phyloP scores from a whole-genome alignment of 352 stramenopile species.

The Phytophthora kernoviae region DNA sequence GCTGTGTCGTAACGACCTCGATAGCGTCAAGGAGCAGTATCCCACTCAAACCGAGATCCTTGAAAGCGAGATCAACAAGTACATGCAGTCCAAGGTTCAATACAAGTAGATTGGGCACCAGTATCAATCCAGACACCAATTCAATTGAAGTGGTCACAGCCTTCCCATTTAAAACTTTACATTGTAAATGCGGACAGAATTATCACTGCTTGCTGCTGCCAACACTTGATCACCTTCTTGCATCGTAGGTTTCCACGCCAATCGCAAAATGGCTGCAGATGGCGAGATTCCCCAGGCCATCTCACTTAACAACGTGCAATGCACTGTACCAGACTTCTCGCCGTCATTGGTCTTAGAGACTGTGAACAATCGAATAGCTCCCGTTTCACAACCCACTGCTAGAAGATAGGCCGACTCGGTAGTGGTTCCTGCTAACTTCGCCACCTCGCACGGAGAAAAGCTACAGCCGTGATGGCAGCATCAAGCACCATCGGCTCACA shows the following conservation, averaged over 20 bases:
- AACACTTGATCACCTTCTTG: constrained; percentile 16
- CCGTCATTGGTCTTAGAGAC: constrained; percentile 10
- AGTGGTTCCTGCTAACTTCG: background rate
- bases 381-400: constrained; percentile 66
- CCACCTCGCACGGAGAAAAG: constrained; percentile 40
- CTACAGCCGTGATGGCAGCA: constrained; percentile 64
- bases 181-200: constrained; percentile 57
- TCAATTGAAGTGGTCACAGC: background rate
- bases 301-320: constrained; percentile 14
- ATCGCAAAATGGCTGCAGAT: constrained; percentile 47
- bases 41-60: constrained; percentile 53
- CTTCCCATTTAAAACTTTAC: constrained; percentile 15
- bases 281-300: constrained; percentile 32
- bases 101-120: constrained; percentile 43
- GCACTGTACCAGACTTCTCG: background rate
- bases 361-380: constrained; percentile 46
- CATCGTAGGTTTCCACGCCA: constrained; percentile 46
- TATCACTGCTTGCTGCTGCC: constrained; percentile 52
- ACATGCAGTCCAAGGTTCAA: constrained; percentile 68
- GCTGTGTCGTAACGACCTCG: constrained; percentile 53
- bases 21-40: constrained; percentile 66
- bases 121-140: background rate
- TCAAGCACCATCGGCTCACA: constrained; percentile 32
- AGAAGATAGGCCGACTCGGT: constrained; percentile 35
- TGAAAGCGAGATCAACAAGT: constrained; percentile 76